Evolutionary conservation across 257 asterid species (phyloP), one percentile per base, ranked within the genome.

Genomic region (Capsicum chinense): DNA sequence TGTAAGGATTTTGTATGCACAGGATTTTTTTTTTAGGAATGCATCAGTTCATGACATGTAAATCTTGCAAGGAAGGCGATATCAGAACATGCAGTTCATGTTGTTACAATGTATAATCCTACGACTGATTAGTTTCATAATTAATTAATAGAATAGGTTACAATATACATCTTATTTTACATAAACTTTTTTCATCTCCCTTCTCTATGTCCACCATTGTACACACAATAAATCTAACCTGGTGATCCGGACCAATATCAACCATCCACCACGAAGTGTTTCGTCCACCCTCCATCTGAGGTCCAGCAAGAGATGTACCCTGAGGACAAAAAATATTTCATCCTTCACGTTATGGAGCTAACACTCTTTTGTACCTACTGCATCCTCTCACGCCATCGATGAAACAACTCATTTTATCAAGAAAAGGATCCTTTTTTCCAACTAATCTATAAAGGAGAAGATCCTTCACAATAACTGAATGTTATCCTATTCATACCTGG

Each of bases 301-400:
- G 94, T 58, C 99, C 99, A 6, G 98, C 92, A 85, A 93, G 92
- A 66, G 97, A 97, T 11, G 98, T 93, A 57, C 99, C 98, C 99
- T 97, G 57, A 56, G 21, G 66, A 19, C 56, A 78, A 56, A 15
- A 21, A 26, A 26, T 0, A 76, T 21, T 81, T 42, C 70, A 81
- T 62, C 73, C 11, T 13, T 66, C 73, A 33, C 10, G 37, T 13
- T 12, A 66, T 66, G 71, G 71, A 66, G 71, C n/a, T 66, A 66
- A 66, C 73, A 66, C 10, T 5, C 44, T 64, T 33, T 64, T 33
- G 42, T 33, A 21, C 35, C 69, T 33, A 21, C 42, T 9, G 1
- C 0, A 13, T 63, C 69, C 21, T 35, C 71, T 64, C 47, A 64
- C 13, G 47, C n/a, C 71, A 12, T 64, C 47, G 2, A 33, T 33